Evolutionary conservation across 1,284 basidiomycete genomes (phyloP).

Genomic region (Cronartium quercuum): DNA sequence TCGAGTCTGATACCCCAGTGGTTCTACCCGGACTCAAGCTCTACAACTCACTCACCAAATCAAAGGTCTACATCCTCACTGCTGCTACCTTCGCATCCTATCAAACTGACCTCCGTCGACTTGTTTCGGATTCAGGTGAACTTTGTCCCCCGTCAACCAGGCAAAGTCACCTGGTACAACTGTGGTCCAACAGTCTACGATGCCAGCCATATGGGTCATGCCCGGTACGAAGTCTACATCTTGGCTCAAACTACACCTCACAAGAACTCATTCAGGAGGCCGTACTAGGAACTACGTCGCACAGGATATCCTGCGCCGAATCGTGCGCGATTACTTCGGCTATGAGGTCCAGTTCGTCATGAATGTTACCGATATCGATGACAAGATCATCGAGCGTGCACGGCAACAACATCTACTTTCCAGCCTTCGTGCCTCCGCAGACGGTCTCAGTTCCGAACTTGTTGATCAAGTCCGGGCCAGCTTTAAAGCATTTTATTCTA

Average conservation of each 20-base stretch:
- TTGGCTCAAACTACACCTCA: background rate
- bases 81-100: no score
- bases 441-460: background rate
- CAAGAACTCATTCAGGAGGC: background rate
- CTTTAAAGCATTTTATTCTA: constrained; percentile 54
- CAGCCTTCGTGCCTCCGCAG: background rate
- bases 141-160: constrained; percentile 72
- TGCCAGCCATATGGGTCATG: constrained; percentile 97
- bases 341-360: constrained; percentile 98
- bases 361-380: constrained; percentile 99
- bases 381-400: constrained; percentile 66
- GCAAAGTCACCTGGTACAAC: constrained; percentile 97
- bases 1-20: no score
- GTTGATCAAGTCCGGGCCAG: constrained; percentile 52
- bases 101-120: background rate
- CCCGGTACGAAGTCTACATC: constrained; percentile 59
- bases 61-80: constrained; percentile 61
- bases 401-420: constrained; percentile 43
- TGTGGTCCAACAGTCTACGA: constrained; percentile 97
- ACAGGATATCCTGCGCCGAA: constrained; percentile 87
- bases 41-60: constrained; percentile 88
- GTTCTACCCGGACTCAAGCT: constrained; percentile 58
- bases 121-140: constrained; percentile 57
- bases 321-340: constrained; percentile 91
- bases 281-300: constrained; percentile 93